Base-by-base conservation (phyloP, 2,329 filamentous ascomycete species). In the Beauveria brongniartii region DNA sequence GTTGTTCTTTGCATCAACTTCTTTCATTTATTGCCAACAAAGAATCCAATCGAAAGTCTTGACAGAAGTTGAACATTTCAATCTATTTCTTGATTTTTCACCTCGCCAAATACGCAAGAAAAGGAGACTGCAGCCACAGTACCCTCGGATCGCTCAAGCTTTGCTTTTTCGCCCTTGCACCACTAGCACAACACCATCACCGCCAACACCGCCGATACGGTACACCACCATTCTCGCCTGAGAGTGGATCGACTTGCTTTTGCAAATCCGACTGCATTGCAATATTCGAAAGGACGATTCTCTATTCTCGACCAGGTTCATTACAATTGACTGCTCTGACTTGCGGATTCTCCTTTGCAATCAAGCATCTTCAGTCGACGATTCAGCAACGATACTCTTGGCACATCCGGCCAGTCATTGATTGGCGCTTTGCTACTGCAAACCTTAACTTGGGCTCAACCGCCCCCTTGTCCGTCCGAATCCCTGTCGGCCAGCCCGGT, bases 131-230 rank as follows among this genome's bases (percentile, higher is more conserved):
- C 37, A 26, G 37, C 52, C 20, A 44, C 52, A 24, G 10, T 14
- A 55, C 55, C 55, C 55, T 57, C 55, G 44, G 55, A 57, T 48
- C 44, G 30, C 44, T 34, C 43, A 26, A 44, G 30, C 55, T 50
- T 57, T 47, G 43, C 30, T 57, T 57, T 57, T 57, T 48, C 55
- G 43, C 55, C 55, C 55, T 57, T 57, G 55, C 43, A 50, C 44
- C 26, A 43, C 12, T 14, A 34, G 5, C 30, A 41, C 30, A 10
- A 53, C 50, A 48, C 16, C n/a, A 26, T 2, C 18, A n/a, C 14
- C 37, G 48, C 43, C 55, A 34, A n/a, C 55, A 50, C 55, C 44
- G 28, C 55, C 44, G n/a, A 30, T 20, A 34, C 47, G 20, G 26
- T 26, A 30, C 20, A 53, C 51, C 51, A 30, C 40, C 37, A 41